Conservation (phyloP, 306 rosid genomes). For the Cucurbita maxima region DNA sequence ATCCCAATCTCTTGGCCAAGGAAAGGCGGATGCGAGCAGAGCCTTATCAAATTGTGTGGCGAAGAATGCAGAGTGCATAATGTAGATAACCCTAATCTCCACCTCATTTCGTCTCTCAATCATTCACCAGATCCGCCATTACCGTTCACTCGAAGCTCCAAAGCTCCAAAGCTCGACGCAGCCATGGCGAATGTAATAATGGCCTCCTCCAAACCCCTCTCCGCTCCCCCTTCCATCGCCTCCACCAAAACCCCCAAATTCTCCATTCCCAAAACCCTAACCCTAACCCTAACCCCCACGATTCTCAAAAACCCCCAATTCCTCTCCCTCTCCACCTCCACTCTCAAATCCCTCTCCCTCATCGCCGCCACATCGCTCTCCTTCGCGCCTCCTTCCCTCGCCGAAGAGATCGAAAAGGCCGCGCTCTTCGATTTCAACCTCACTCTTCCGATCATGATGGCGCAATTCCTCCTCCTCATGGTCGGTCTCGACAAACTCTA, state of each 20-base stretch:
- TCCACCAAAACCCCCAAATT: slow-evolving; percentile 26
- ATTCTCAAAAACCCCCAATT: slow-evolving; percentile 17
- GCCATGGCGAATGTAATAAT: slow-evolving; percentile 74
- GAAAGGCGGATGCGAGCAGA: background rate
- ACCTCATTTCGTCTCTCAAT: background rate
- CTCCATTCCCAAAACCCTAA: slow-evolving; percentile 35
- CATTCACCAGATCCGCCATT: background rate
- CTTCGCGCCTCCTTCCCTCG: slow-evolving; percentile 49
- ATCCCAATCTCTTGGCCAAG: background rate
- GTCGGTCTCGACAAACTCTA: slow-evolving; percentile 68
- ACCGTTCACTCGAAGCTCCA: background rate
- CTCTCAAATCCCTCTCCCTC: slow-evolving; percentile 46
- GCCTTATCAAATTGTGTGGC: slow-evolving; percentile 50
- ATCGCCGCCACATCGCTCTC: slow-evolving; percentile 35
- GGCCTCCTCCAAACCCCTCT: slow-evolving; percentile 52
- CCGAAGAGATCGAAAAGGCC: slow-evolving; percentile 58
- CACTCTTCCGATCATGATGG: slow-evolving; percentile 66
- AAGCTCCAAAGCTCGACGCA: background rate
- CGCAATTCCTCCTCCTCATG: slow-evolving; percentile 64
- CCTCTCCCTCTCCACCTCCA: slow-evolving; percentile 17
- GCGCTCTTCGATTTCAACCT: slow-evolving; percentile 87
- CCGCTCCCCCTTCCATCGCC: slow-evolving; percentile 11
- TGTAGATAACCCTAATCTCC: background rate
- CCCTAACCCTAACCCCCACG: background rate
- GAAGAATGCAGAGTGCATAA: slow-evolving; percentile 22